A percentile compares a stretch with the other conserved stretches of the same genome.
phyloP scores from a whole-genome alignment of 768 basidiomycete species.

The Suillus weaverae region DNA sequence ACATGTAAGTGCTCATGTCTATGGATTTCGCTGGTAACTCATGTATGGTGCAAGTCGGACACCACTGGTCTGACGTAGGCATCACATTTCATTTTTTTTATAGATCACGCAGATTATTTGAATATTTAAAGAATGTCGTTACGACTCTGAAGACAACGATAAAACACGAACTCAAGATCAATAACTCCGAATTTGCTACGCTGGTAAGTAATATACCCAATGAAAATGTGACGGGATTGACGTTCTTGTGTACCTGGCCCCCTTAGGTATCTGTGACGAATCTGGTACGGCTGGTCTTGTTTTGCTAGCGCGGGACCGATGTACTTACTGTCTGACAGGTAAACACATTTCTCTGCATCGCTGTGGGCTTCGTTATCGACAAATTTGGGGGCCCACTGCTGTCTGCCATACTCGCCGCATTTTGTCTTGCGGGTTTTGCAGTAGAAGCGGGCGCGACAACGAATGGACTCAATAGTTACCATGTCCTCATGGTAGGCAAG shows the following conservation, averaged over 20 bases:
- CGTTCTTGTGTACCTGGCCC: background rate
- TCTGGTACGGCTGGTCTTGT: slow-evolving; percentile 23
- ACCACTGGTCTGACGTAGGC: slow-evolving; percentile 44
- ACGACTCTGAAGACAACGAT: slow-evolving; percentile 45
- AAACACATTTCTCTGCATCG: slow-evolving; percentile 44
- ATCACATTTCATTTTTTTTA: background rate
- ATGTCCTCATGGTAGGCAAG: slow-evolving; percentile 40
- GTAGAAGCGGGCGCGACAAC: slow-evolving; percentile 42
- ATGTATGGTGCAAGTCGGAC: slow-evolving; percentile 32
- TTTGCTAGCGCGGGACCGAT: background rate
- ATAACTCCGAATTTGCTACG: slow-evolving; percentile 45
- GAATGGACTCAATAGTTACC: slow-evolving; percentile 39
- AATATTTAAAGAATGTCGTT: slow-evolving; percentile 33
- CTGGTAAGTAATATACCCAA: slow-evolving; percentile 25
- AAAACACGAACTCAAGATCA: slow-evolving; percentile 41
- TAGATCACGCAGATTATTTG: background rate
- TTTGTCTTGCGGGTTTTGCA: slow-evolving; percentile 37
- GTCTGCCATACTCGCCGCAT: slow-evolving; percentile 38
- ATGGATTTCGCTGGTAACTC: background rate
- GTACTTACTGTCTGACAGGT: slow-evolving; percentile 22
- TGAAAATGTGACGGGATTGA: background rate
- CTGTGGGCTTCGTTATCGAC: slow-evolving; percentile 41
- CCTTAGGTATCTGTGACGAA: slow-evolving; percentile 37
- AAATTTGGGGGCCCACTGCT: slow-evolving; percentile 40
- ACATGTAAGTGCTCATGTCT: slow-evolving; percentile 34